These are phyloP conservation scores for Podospora appendiculata DNA, from an alignment of 495 filamentous ascomycete species.

Conservation along the genomic window DNA sequence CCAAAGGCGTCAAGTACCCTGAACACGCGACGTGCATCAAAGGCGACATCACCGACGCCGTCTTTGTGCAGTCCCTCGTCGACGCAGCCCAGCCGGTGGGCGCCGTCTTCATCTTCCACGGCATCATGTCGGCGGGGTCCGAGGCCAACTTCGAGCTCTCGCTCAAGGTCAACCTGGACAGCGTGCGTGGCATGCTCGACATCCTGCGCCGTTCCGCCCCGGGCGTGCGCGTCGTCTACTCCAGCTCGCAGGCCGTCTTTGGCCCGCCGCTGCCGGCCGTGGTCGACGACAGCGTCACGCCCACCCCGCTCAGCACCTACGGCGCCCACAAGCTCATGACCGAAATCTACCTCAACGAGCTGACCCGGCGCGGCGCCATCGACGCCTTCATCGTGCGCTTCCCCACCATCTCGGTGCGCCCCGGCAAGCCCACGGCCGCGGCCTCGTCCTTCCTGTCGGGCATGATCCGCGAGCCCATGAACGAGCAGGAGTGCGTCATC, in stretches of 20 bases:
- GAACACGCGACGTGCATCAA: slow-evolving; percentile 44
- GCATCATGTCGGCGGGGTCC: slow-evolving; percentile 74
- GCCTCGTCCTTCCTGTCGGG: slow-evolving; percentile 68
- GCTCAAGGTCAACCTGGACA: slow-evolving; percentile 65
- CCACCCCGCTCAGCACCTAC: slow-evolving; percentile 64
- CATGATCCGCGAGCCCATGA: slow-evolving; percentile 48
- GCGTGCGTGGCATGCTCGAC: slow-evolving; percentile 57
- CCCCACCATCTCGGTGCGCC: slow-evolving; percentile 67
- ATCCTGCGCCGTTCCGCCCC: slow-evolving; percentile 48
- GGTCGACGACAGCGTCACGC: slow-evolving; percentile 39
- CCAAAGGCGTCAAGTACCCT: slow-evolving; percentile 43
- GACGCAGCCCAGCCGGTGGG: slow-evolving; percentile 39
- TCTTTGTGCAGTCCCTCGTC: slow-evolving; percentile 42
- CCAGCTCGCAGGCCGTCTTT: slow-evolving; percentile 36
- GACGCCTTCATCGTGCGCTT: slow-evolving; percentile 62
- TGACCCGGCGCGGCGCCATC: slow-evolving; percentile 61
- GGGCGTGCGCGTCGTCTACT: slow-evolving; percentile 58
- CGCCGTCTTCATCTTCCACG: slow-evolving; percentile 72
- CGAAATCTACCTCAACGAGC: slow-evolving; percentile 69
- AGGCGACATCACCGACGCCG: slow-evolving; percentile 54
- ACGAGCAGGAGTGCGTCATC: slow-evolving; percentile 56
- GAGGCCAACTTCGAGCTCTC: slow-evolving; percentile 72
- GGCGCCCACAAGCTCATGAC: slow-evolving; percentile 73
- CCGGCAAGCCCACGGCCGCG: slow-evolving; percentile 67
- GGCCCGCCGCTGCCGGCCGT: slow-evolving; percentile 26